phyloP scores from a whole-genome alignment of 371 early-diverging fungal species.

The Nematocida sp. region DNA sequence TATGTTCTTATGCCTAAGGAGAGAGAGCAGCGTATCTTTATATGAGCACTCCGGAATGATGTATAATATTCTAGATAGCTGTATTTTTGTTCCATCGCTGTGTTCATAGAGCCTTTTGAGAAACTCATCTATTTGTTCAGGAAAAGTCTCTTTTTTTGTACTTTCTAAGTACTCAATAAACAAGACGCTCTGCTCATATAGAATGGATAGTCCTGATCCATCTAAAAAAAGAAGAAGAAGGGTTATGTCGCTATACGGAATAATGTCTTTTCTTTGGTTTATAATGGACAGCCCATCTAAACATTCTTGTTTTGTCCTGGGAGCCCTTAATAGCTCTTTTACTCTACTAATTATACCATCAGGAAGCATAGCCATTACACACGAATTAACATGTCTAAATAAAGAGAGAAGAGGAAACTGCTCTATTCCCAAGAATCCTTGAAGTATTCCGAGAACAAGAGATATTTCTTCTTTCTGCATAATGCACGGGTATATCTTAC shows the following conservation, averaged over 20 bases:
- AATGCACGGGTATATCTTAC: neutral
- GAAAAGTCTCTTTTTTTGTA: neutral
- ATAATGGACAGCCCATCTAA: neutral
- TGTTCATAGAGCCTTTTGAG: neutral
- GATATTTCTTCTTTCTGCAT: neutral
- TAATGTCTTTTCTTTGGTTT: neutral
- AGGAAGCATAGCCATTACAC: neutral
- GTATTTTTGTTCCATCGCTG: conserved; percentile 31
- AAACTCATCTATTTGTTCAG: neutral
- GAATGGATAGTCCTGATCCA: neutral
- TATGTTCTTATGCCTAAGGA: conserved; percentile 30
- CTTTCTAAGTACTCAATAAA: neutral
- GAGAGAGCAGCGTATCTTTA: neutral
- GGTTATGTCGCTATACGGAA: neutral
- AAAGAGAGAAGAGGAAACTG: neutral
- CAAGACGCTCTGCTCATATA: neutral
- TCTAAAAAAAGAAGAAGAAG: neutral
- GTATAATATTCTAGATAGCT: conserved; percentile 23
- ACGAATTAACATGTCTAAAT: neutral
- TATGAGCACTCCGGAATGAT: neutral
- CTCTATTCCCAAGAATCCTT: neutral
- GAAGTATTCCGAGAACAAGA: neutral
- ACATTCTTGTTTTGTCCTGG: neutral
- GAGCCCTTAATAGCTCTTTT: neutral
- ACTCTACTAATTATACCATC: neutral